Evolutionary conservation across 192 early-diverging fungal species (phyloP), one percentile per base, ranked within the genome.

Genomic region (Phlyctochytrium arcticum): DNA sequence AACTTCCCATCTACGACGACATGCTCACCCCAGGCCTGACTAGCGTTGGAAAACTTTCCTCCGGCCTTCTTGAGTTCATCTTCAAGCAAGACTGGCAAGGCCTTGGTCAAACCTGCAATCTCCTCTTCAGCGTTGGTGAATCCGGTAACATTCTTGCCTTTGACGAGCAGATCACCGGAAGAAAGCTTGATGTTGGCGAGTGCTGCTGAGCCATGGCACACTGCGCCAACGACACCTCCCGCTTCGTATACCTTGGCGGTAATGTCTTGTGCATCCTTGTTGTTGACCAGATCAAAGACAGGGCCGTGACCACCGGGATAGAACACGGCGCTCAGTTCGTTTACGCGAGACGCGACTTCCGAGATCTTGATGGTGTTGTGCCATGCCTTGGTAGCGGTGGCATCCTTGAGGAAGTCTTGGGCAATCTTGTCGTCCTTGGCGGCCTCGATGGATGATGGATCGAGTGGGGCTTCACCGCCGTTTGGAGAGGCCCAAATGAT

Each of bases 101-200:
- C 72, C 54, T 42, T 69, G 62, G 50, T 77, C 69, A 30, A 79
- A 32, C 33, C 3, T 79, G 65, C 56, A 27, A 67, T 54, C 8
- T 76, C 73, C 54, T 92, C 90, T 51, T 89, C 90, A 47, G 67
- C 62, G 59, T 86, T 83, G 15, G 87, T 77, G 65, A 92, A 92
- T 15, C 87, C 88, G 0, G 90, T 91, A 17, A 92, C 81, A 1
- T 69, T 75, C 50, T 80, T 87, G 26, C 87, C 88, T 29, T 72
- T 64, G 27, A 89, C 68, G 36, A 92, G 64, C 2, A 27, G 29
- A 4, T 53, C 50, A 30, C 50, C 50, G 54, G 80, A 69, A 30
- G 62, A 62, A 27, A 88, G 82, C 59, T 72, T 87, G 34, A 89
- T 74, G 21, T 78, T 63, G 0, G 81, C 83, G 59, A 90, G 68